Percentiles rank a stretch among this genome's conserved stretches.
Conservation (phyloP, 2,329 filamentous ascomycete species). For the Penicillium palitans region DNA sequence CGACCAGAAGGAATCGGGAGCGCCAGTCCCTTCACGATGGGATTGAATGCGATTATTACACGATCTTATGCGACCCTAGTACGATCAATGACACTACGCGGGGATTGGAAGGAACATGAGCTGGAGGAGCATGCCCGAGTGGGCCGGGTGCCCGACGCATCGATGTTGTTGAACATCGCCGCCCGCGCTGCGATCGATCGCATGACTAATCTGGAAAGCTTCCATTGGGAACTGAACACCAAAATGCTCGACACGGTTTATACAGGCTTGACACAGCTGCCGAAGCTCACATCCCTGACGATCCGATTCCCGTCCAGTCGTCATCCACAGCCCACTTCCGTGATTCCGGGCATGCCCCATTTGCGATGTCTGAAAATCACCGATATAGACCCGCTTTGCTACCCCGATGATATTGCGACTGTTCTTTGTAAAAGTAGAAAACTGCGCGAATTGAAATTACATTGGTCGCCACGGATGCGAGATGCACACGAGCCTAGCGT, state of each 20-base stretch:
- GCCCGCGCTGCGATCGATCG: slow-evolving; percentile 60
- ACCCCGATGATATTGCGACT: slow-evolving; percentile 62
- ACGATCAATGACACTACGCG: slow-evolving; percentile 53
- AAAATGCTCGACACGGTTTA: slow-evolving; percentile 62
- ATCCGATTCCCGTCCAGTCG: slow-evolving; percentile 58
- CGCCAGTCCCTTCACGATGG: slow-evolving; percentile 64
- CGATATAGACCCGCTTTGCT: slow-evolving; percentile 64
- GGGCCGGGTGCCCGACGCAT: slow-evolving; percentile 62
- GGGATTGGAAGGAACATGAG: slow-evolving; percentile 59
- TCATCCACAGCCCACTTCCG: slow-evolving; percentile 57
- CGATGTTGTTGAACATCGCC: slow-evolving; percentile 63
- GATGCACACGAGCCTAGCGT: slow-evolving; percentile 59
- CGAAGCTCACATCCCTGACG: slow-evolving; percentile 54
- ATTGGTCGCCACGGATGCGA: slow-evolving; percentile 64
- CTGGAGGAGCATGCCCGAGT: slow-evolving; percentile 58
- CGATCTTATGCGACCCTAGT: slow-evolving; percentile 56
- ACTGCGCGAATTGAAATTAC: slow-evolving; percentile 56
- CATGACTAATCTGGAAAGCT: slow-evolving; percentile 57
- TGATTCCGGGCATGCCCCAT: slow-evolving; percentile 59
- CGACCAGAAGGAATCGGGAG: slow-evolving; percentile 62
- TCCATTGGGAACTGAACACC: slow-evolving; percentile 62
- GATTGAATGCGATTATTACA: slow-evolving; percentile 61
- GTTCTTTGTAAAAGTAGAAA: slow-evolving; percentile 56
- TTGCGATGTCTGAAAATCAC: slow-evolving; percentile 55
- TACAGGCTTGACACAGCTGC: slow-evolving; percentile 53